Conservation (phyloP, 164 flowering plant species). For the Vitis vinifera region DNA sequence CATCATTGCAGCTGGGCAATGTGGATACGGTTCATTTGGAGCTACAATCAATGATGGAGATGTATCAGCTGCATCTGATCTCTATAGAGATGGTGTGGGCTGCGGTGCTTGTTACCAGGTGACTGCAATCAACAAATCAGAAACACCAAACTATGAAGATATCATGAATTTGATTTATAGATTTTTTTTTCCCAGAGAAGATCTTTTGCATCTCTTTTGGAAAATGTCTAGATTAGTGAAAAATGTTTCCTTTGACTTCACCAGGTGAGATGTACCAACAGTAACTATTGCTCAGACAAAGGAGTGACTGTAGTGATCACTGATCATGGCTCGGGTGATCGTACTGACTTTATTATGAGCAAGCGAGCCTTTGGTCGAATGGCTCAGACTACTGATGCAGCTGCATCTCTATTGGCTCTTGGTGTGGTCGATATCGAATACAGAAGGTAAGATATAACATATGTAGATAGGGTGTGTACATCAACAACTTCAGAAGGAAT, state of each 20-base stretch:
- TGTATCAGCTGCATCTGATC: slow-evolving; percentile 80
- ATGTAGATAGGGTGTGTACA: background rate
- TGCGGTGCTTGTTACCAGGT: slow-evolving; percentile 97
- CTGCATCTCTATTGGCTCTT: slow-evolving; percentile 43
- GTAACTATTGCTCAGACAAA: slow-evolving; percentile 65
- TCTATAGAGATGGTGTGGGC: slow-evolving; percentile 73
- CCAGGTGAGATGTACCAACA: slow-evolving; percentile 75
- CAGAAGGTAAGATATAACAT: slow-evolving; percentile 44
- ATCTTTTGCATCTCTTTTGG: too few species aligned
- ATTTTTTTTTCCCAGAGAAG: too few species aligned
- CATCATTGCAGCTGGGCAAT: slow-evolving; percentile 57
- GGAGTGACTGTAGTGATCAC: slow-evolving; percentile 79
- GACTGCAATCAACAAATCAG: background rate
- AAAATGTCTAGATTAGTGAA: too few species aligned
- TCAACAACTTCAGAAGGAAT: too few species aligned
- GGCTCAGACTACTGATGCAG: slow-evolving; percentile 69
- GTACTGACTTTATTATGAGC: slow-evolving; percentile 77
- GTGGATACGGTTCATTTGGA: slow-evolving; percentile 79
- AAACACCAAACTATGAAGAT: background rate
- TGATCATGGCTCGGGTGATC: slow-evolving; percentile 61
- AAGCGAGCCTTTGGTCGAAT: slow-evolving; percentile 50
- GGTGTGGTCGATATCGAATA: slow-evolving; percentile 72
- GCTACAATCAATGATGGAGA: slow-evolving; percentile 83
- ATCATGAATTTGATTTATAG: too few species aligned
- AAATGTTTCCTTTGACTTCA: too few species aligned